Evolutionary conservation across 192 early-diverging fungal genomes (phyloP).

Genomic region (Entomortierella lignicola): DNA sequence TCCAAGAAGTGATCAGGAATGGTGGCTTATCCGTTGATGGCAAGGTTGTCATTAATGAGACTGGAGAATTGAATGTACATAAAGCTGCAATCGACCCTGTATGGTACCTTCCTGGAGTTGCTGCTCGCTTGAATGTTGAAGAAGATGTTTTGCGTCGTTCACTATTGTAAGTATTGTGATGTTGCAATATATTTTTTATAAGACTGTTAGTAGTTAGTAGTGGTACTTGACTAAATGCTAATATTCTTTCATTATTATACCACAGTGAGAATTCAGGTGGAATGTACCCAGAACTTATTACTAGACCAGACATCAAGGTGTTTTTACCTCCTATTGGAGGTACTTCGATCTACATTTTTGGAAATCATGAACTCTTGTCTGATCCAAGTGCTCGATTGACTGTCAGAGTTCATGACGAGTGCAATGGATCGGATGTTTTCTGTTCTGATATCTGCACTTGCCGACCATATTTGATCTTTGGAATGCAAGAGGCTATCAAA

Average conservation of each 20-base stretch:
- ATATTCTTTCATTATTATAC: too few relatives aligned
- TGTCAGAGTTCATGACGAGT: constrained; percentile 93
- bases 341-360: constrained; percentile 93
- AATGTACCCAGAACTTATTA: constrained; percentile 96
- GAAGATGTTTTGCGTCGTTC: constrained; percentile 86
- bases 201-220: too few relatives aligned
- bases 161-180: constrained; percentile 74
- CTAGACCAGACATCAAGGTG: constrained; percentile 91
- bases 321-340: constrained; percentile 96
- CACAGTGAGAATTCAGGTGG: constrained; percentile 88
- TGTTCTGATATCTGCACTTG: constrained; percentile 90
- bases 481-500: constrained; percentile 90
- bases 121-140: constrained; percentile 85
- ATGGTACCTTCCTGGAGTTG: constrained; percentile 94
- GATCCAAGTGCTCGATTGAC: constrained; percentile 88
- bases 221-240: too few relatives aligned
- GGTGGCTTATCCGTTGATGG: constrained; percentile 82
- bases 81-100: constrained; percentile 97
- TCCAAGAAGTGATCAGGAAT: constrained; percentile 76
- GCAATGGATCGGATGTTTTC: constrained; percentile 93
- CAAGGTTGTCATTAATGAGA: constrained; percentile 79
- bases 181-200: too few relatives aligned
- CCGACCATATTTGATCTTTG: constrained; percentile 85
- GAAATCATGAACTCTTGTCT: constrained; percentile 81
- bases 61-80: constrained; percentile 86